Evolutionary conservation across 1,284 basidiomycete genomes (phyloP), one percentile per base, ranked within the genome.

Genomic region (Papiliotrema flavescens): DNA sequence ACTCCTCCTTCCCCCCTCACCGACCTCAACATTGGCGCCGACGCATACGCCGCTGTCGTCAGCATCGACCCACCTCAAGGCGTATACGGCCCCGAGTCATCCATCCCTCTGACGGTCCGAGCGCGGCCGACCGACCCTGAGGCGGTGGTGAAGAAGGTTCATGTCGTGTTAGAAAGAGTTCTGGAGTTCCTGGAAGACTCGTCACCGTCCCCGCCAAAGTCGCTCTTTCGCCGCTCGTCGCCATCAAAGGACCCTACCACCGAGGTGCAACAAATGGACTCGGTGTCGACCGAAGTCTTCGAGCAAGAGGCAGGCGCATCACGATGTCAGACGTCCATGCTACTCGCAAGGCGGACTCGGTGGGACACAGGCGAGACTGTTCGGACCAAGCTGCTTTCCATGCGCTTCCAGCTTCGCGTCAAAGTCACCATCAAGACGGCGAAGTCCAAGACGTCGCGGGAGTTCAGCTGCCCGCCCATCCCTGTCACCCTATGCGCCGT

Each of bases 331-430:
- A 53, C 65, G 13, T 41, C 49, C 1, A 40, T 70, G 7, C 36
- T 47, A 1, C 46, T 73, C 4, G 67, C 72, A 1, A 55, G 56
- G 15, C 59, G 70, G 7, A 58, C 63, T 3, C 60, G 58, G 9
- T 74, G 72, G 72, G 68, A 69, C 47, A 42, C 64, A 3, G 70
- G 70, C 7, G 68, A 73, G 42, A 68, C 72, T 3, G 50, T 64
- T 11, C 52, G 47, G 23, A 69, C 66, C 3, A 49, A 60, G 20
- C 50, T 70, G 2, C 64, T 65, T 9, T 40, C 51, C 9, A 61
- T 73, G 2, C 55, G 63, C 0, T 74, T 66, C 47, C 53, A 59
- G 14, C 57, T 71, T 23, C 55, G 58, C 24, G 54, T 67, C 15
- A 69, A 67, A 42, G 41, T 69, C 20, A 57, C 56, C 0, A 40